Evolutionary conservation across 2,329 filamentous ascomycete species (phyloP), one percentile per base, ranked within the genome.

Genomic region (Calycina herbarum): DNA sequence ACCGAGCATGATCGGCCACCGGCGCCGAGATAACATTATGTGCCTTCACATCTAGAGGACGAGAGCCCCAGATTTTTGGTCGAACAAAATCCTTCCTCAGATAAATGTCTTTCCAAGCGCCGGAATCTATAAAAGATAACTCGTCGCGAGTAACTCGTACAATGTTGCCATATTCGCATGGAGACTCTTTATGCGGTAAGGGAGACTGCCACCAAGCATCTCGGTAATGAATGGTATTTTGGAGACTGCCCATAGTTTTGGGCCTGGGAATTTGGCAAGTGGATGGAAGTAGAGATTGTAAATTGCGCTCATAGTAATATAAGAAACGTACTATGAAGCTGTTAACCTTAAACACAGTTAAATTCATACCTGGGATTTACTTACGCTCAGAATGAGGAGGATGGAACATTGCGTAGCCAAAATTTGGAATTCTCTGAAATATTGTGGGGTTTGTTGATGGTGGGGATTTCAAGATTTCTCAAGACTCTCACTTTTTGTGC

Each of bases 71-170:
- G 4, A 61, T 45, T 17, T 24, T 51, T 24, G 45, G 45, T 24
- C 45, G 45, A 10, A 51, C 8, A 51, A 38, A 38, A 20, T 57
- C 58, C 40, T 65, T 65, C 24, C 31, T 45, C 7, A 61, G n/a
- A 59, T 38, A 65, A 17, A 65, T 65, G 24, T 65, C 64, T 35
- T 42, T 35, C 64, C 64, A 65, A 15, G 64, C 64, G 15, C 38
- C 40, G 11, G 33, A 8, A 17, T 48, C 29, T 2, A 56, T 56
- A 29, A 66, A 76, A 38, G 73, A 73, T 5, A 77, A 65, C 64
- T 76, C 73, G 15, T 75, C 71, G 0, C 72, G 72, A 1, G 69
- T 66, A 3, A 76, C 48, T 5, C 75, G 74, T 1, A 77, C 68
- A 7, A 75, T 62, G 8, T 64, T 63, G 20, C 75, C 74, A 54